These are phyloP conservation scores for Fraxinus excelsior DNA, from an alignment of 257 asterid genomes.

Conservation along the genomic window DNA sequence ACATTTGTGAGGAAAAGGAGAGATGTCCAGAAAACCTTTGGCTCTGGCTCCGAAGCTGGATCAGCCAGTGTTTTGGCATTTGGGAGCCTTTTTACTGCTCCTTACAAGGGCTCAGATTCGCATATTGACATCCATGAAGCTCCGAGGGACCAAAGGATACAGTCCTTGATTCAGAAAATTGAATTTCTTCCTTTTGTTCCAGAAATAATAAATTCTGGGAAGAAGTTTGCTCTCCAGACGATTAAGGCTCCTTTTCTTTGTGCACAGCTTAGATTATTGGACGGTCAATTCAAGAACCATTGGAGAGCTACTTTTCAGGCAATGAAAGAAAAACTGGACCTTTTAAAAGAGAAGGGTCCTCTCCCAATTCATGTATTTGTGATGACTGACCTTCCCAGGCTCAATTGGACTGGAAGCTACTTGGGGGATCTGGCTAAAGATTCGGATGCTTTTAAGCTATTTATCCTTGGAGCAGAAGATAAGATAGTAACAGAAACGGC, in stretches of 20 bases:
- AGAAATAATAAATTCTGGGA: constrained; percentile 71
- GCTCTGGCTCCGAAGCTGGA: constrained; percentile 72
- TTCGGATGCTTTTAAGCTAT: constrained; percentile 52
- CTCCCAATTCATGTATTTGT: constrained; percentile 73
- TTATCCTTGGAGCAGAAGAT: constrained; percentile 55
- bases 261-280: constrained; percentile 84
- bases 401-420: constrained; percentile 75
- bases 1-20: constrained; percentile 68
- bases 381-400: constrained; percentile 87
- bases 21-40: constrained; percentile 66
- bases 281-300: constrained; percentile 96
- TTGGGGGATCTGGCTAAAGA: constrained; percentile 64
- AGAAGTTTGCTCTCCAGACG: constrained; percentile 53
- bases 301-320: constrained; percentile 57
- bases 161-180: constrained; percentile 51
- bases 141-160: constrained; percentile 55
- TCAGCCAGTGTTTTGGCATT: constrained; percentile 62
- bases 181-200: constrained; percentile 80
- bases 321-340: constrained; percentile 58
- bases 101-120: constrained; percentile 81
- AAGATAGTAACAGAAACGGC: constrained; percentile 56
- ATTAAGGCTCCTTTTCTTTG: constrained; percentile 77
- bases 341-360: constrained; percentile 52
- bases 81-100: constrained; percentile 83
- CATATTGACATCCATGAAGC: constrained; percentile 80